These are phyloP conservation scores for Suhomyces coccinellae DNA, from an alignment of 1,139 yeast species.

Conservation along the genomic window DNA sequence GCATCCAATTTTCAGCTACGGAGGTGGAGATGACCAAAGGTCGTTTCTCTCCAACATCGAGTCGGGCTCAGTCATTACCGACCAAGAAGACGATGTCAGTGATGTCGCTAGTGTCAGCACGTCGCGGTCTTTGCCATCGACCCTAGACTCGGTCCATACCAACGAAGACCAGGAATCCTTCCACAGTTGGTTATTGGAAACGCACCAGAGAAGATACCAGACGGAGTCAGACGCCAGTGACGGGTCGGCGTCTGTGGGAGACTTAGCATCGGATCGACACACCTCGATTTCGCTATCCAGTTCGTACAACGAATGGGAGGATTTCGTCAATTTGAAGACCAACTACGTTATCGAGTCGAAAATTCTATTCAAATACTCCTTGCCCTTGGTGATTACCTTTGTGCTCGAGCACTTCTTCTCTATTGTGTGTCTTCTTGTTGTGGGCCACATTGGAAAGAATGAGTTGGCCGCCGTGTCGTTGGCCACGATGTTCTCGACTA, in stretches of 20 bases:
- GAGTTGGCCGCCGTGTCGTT: constrained; percentile 81
- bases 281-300: constrained; percentile 10
- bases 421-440: constrained; percentile 67
- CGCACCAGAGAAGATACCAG: constrained; percentile 60
- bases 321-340: constrained; percentile 46
- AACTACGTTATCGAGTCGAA: constrained; percentile 46
- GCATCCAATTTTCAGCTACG: constrained; percentile 64
- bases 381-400: constrained; percentile 68
- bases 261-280: constrained; percentile 7
- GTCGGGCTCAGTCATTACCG: constrained; percentile 40
- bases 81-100: constrained; percentile 44
- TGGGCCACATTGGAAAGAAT: constrained; percentile 69
- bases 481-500: constrained; percentile 86
- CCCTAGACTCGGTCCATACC: constrained; percentile 50
- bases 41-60: constrained; percentile 55
- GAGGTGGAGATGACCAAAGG: constrained; percentile 61
- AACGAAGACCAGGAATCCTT: constrained; percentile 56
- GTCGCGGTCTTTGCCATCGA: constrained; percentile 64
- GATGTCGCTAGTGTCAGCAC: constrained; percentile 56
- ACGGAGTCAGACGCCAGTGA: constrained; percentile 14
- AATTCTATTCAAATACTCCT: constrained; percentile 53
- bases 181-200: constrained; percentile 63
- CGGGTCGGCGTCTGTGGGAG: constrained; percentile 9
- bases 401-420: constrained; percentile 72
- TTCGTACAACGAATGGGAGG: constrained; percentile 29